Evolutionary conservation across 805 yeast genomes (phyloP).

Genomic region (Nakazawaea pomicola): DNA sequence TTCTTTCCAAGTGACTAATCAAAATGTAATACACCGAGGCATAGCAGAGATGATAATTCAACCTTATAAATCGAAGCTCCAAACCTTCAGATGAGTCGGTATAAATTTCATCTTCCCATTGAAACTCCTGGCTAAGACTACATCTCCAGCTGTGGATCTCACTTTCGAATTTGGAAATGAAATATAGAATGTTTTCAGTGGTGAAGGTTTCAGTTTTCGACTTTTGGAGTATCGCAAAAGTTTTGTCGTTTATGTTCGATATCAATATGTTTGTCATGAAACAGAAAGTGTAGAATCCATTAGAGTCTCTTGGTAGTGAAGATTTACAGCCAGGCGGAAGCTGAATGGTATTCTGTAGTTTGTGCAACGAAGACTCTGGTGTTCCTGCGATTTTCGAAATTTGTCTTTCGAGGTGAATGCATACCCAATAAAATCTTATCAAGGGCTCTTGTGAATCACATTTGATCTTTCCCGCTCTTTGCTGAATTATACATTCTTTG

Average conservation of each 20-base stretch:
- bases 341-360: background rate
- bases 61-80: background rate
- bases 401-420: background rate
- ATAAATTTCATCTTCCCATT: background rate
- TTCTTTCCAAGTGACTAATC: background rate
- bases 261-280: background rate
- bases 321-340: background rate
- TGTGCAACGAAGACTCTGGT: background rate
- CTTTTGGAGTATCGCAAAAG: background rate
- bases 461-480: background rate
- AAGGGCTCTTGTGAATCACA: background rate
- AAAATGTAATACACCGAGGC: background rate
- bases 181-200: background rate
- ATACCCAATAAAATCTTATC: background rate
- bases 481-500: background rate
- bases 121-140: background rate
- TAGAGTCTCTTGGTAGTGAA: background rate
- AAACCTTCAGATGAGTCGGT: background rate
- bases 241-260: background rate
- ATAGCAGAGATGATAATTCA: background rate
- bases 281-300: background rate
- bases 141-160: background rate
- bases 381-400: background rate
- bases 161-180: background rate
- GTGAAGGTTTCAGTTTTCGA: background rate